Conservation (phyloP, 805 yeast species). For the Naumovozyma baii region DNA sequence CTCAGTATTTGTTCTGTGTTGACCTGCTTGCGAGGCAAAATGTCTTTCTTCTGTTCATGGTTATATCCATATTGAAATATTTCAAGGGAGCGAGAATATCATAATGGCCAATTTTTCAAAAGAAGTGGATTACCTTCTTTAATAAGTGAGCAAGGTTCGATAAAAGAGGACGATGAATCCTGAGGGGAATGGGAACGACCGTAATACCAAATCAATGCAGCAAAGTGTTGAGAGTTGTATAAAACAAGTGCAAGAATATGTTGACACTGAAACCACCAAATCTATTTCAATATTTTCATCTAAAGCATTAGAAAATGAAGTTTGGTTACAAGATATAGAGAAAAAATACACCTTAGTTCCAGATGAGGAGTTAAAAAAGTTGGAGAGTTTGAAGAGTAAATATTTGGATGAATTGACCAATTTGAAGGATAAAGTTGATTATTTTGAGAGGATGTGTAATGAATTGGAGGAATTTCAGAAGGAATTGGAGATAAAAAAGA, state of each 20-base stretch:
- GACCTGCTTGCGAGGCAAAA: too few relatives aligned
- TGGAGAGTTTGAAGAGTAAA: slow-evolving; percentile 24
- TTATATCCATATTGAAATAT: too few relatives aligned
- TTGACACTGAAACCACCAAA: slow-evolving; percentile 22
- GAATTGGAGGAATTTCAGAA: slow-evolving; percentile 57
- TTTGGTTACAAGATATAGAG: slow-evolving; percentile 17
- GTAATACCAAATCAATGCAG: slow-evolving; percentile 19
- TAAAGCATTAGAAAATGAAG: slow-evolving; percentile 16
- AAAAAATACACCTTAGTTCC: slow-evolving; percentile 14
- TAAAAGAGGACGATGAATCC: slow-evolving; percentile 9
- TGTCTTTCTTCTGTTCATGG: too few relatives aligned
- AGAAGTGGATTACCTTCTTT: too few relatives aligned
- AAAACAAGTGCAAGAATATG: slow-evolving; percentile 17
- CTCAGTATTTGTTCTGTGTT: too few relatives aligned
- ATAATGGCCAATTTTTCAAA: too few relatives aligned
- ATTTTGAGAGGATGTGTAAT: slow-evolving; percentile 37
- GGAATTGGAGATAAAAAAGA: slow-evolving; percentile 41
- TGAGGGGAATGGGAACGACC: slow-evolving; percentile 21
- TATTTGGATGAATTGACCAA: slow-evolving; percentile 15
- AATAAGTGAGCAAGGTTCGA: too few relatives aligned
- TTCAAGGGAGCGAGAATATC: too few relatives aligned
- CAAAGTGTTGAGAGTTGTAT: slow-evolving; percentile 17
- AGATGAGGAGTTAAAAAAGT: slow-evolving; percentile 16
- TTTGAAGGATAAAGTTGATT: slow-evolving; percentile 31
- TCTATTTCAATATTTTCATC: slow-evolving; percentile 20